A percentile compares a stretch with the other conserved stretches of the same genome.
phyloP scores from a whole-genome alignment of 2,329 filamentous ascomycete species.

The Trichoderma polysporum region DNA sequence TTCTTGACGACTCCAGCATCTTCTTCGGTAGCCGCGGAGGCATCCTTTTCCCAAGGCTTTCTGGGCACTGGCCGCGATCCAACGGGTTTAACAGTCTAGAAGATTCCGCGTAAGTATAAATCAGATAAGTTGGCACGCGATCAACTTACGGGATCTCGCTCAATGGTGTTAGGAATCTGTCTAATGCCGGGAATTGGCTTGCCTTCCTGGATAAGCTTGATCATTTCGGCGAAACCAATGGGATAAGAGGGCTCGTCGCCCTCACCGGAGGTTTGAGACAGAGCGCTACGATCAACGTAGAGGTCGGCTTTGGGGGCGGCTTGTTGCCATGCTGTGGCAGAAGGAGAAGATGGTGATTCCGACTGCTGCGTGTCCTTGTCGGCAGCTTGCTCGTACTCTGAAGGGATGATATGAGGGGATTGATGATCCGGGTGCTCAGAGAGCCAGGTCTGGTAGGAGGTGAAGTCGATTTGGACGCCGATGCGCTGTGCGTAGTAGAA shows the following conservation, averaged over 20 bases:
- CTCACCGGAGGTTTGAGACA: conserved; percentile 24
- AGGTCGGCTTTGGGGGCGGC: conserved; percentile 50
- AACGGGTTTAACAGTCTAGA: conserved; percentile 48
- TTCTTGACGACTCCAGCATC: conserved; percentile 27
- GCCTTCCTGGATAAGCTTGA: conserved; percentile 79
- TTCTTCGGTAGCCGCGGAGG: conserved; percentile 24
- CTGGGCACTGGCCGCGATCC: conserved; percentile 48
- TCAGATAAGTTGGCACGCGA: neutral
- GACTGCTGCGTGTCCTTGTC: neutral
- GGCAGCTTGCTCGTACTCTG: conserved; percentile 4
- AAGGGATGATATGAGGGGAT: conserved; percentile 39
- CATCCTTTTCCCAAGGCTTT: conserved; percentile 77
- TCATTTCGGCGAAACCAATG: conserved; percentile 78
- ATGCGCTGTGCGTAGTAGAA: conserved; percentile 63
- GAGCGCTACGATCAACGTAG: conserved; percentile 42
- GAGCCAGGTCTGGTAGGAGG: conserved; percentile 66
- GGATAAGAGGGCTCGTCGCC: conserved; percentile 67
- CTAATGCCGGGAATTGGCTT: conserved; percentile 83
- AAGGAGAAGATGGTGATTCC: neutral
- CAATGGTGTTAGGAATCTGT: conserved; percentile 78
- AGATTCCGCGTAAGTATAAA: neutral
- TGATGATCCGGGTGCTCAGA: conserved; percentile 35
- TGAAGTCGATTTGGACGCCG: conserved; percentile 60
- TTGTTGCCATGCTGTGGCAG: conserved; percentile 47
- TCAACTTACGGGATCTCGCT: conserved; percentile 64